These are phyloP conservation scores for Metarhizium rileyi DNA, from an alignment of 2,329 filamentous ascomycete species.

Conservation along the genomic window DNA sequence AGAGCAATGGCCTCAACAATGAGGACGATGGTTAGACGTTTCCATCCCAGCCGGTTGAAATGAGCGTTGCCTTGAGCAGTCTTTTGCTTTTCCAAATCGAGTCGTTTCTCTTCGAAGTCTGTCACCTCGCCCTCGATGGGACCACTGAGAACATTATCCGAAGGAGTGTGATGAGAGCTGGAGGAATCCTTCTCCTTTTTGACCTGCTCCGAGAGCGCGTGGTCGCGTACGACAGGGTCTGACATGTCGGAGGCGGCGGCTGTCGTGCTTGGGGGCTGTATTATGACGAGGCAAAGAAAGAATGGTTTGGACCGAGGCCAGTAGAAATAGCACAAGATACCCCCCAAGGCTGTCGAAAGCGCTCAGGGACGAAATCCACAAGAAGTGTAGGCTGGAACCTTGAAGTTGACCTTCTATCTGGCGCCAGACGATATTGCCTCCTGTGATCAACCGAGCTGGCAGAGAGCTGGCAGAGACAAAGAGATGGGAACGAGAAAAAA, in stretches of 20 bases:
- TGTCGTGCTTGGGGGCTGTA: not conserved
- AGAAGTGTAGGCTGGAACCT: too few species aligned
- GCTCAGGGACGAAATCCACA: too few species aligned
- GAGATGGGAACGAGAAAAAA: not conserved
- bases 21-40: conserved; percentile 43
- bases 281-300: not conserved
- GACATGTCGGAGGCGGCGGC: not conserved
- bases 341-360: too few species aligned
- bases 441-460: too few species aligned
- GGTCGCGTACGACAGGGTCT: conserved; percentile 5
- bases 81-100: conserved; percentile 37
- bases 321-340: too few species aligned
- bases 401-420: too few species aligned
- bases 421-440: too few species aligned
- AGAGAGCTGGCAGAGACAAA: not conserved
- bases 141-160: conserved; percentile 17
- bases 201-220: conserved; percentile 2
- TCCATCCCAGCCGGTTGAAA: conserved; percentile 46
- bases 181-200: conserved; percentile 5
- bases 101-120: conserved; percentile 29
- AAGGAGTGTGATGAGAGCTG: conserved; percentile 7
- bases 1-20: conserved; percentile 49
- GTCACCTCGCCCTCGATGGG: conserved; percentile 20
- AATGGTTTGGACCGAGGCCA: too few species aligned
- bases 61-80: conserved; percentile 34